Evolutionary conservation across 1,284 basidiomycete genomes (phyloP).

Genomic region (Neolentinus lepideus): DNA sequence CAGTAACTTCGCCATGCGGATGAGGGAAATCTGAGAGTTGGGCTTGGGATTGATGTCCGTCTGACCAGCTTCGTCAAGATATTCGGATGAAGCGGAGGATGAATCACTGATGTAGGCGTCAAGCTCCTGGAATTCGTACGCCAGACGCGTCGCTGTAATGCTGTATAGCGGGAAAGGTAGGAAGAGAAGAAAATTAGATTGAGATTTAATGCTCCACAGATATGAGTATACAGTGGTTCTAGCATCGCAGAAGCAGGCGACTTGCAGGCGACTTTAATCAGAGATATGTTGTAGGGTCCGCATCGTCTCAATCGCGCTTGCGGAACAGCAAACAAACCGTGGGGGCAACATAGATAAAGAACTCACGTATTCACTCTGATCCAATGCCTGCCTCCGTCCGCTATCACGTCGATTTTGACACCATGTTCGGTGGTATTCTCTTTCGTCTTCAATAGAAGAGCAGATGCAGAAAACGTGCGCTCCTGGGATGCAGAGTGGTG

Average conservation of each 20-base stretch:
- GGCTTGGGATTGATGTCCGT: not conserved
- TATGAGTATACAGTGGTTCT: too few species aligned
- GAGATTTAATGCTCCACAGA: not conserved
- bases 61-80: not conserved
- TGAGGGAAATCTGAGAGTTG: not conserved
- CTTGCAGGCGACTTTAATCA: too few species aligned
- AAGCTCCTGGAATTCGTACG: not conserved
- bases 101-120: not conserved
- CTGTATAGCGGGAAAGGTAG: not conserved
- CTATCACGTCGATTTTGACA: constrained; percentile 76
- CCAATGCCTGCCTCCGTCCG: constrained; percentile 67
- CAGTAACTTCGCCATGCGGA: not conserved
- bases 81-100: not conserved
- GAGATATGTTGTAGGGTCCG: too few species aligned
- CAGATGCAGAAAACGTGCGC: constrained; percentile 9
- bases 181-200: not conserved
- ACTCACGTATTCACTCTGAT: constrained; percentile 82
- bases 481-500: constrained; percentile 2
- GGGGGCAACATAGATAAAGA: constrained; percentile 1
- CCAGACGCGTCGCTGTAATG: not conserved
- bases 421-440: constrained; percentile 26
- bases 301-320: too few species aligned
- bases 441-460: constrained; percentile 3
- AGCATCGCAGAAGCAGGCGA: too few species aligned
- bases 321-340: not conserved